Evolutionary conservation across 1,284 basidiomycete genomes (phyloP).

Genomic region (Cryptococcus sp.): DNA sequence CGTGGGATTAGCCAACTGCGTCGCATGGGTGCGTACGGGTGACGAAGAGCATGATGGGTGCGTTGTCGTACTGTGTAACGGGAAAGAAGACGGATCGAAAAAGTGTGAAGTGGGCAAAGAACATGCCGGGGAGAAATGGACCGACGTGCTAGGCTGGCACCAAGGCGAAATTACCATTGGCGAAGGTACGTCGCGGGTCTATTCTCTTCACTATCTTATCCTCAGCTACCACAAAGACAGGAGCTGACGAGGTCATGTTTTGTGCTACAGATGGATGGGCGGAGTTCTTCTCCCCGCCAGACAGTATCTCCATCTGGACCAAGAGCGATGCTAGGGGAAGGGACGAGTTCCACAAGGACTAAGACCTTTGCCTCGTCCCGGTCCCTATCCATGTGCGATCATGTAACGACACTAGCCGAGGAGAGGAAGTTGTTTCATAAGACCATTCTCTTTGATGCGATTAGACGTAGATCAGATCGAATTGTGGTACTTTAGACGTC

Average conservation of each 20-base stretch:
- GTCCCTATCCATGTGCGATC: no score
- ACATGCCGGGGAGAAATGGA: slow-evolving; percentile 60
- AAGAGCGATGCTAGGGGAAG: slow-evolving; percentile 56
- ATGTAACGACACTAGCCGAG: no score
- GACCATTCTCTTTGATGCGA: no score
- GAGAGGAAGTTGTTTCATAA: no score
- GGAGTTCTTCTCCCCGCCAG: slow-evolving; percentile 56
- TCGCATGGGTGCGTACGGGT: slow-evolving; percentile 59
- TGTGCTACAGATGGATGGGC: slow-evolving; percentile 59
- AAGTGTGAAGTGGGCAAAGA: slow-evolving; percentile 58
- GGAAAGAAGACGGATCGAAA: slow-evolving; percentile 53
- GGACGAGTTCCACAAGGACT: slow-evolving; percentile 53
- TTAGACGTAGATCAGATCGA: no score
- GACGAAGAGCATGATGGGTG: slow-evolving; percentile 58
- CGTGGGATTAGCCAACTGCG: slow-evolving; percentile 45
- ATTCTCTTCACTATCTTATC: not conserved
- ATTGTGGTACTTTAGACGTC: no score
- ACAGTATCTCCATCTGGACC: slow-evolving; percentile 59
- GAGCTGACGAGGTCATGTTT: not conserved
- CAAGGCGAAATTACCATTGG: slow-evolving; percentile 59
- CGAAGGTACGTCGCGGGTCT: slow-evolving; percentile 45
- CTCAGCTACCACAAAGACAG: not conserved
- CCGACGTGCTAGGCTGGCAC: slow-evolving; percentile 61
- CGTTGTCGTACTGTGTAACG: slow-evolving; percentile 55
- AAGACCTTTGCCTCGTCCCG: not conserved